Base-by-base conservation (phyloP, 2,329 filamentous ascomycete genomes). In the Epichloe aotearoae region DNA sequence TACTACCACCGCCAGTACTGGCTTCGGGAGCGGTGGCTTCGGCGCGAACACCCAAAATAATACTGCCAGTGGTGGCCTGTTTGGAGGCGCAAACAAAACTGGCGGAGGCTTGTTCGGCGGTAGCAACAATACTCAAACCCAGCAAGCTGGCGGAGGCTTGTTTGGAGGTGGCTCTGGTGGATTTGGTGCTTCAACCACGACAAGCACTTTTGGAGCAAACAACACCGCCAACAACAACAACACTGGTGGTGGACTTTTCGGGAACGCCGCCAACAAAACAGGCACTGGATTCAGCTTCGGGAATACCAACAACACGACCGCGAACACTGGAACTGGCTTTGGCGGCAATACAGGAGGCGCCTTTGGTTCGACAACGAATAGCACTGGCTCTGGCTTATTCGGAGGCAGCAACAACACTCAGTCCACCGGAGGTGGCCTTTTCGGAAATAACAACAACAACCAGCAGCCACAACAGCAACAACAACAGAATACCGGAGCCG, bases 401-500 rank as follows among this genome's bases (percentile, higher is more conserved):
- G 73, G 72, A 36, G 46, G 33, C 38, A 61, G 60, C 57, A 53
- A 57, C 54, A 56, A 64, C 55, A 49, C 56, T 53, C 47, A 63
- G 57, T 33, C 65, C 57, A 60, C 69, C 46, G 66, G 68, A n/a
- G 69, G 70, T 17, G 67, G 70, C 14, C 59, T 76, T 6, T 77
- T 78, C 47, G 73, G 72, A 60, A 55, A 69, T 48, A 66, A 60
- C 59, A 64, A 61, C 55, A 34, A 61, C 55, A 34, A 49, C 19
- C 41, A 49, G 14, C 57, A 61, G 17, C 59, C 64, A 49, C 60
- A 64, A 47, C 47, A 44, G 20, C 58, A 61, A 17, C 60, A 64
- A 47, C 60, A 64, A 48, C 60, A 59, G 49, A 59, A 53, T 17
- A 53, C 60, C 11, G 56, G 57, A 34, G 50, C 50, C 44, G 58